Evolutionary conservation across 108 stramenopile genomes (phyloP), one percentile per base, ranked within the genome.

Genomic region (Skeletonema tropicum): DNA sequence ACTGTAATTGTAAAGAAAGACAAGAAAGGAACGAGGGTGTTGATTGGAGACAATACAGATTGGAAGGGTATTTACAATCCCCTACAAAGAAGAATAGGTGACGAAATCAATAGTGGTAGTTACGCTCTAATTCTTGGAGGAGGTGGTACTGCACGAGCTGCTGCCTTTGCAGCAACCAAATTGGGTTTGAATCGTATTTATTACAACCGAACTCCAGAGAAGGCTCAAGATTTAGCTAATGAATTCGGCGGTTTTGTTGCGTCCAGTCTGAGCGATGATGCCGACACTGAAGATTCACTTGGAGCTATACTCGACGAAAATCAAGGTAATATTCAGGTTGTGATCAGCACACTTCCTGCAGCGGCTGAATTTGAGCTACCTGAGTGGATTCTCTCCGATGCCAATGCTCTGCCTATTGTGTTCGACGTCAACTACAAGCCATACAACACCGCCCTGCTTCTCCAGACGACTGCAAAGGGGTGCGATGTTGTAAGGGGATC

Each of bases 351-450:
- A 7, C 77, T 99, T 19, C 99, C 99, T 13, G 96, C 96, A 5
- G 88, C 89, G 6, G 90, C 97, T 7, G 89, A 90, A 60, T 97
- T 99, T 75, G 76, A 83, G 21, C 73, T 99, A 45, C 99, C 99
- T 21, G 76, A 82, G 11, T 87, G 92, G 86, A 38, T 98, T 64
- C 74, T 98, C 42, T 55, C 21, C 17, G 19, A 11, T 13, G 23
- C 73, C 17, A 31, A 11, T 13, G 23, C 73, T 9, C 74, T 74
- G 14, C 91, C 92, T n/a, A 71, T 93, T 36, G 77, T 90, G 26
- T 89, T 95, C 71, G 94, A 95, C 68, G 94, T 95, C n/a, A 98
- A 98, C 66, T 99, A 99, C 94, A 97, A 96, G 69, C 98, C 99
- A 33, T 95, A 95, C 64, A 45, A 84, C 52, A 98, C 98, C 11